These are phyloP conservation scores for Letharia columbiana DNA, from an alignment of 495 filamentous ascomycete species.

Conservation along the genomic window DNA sequence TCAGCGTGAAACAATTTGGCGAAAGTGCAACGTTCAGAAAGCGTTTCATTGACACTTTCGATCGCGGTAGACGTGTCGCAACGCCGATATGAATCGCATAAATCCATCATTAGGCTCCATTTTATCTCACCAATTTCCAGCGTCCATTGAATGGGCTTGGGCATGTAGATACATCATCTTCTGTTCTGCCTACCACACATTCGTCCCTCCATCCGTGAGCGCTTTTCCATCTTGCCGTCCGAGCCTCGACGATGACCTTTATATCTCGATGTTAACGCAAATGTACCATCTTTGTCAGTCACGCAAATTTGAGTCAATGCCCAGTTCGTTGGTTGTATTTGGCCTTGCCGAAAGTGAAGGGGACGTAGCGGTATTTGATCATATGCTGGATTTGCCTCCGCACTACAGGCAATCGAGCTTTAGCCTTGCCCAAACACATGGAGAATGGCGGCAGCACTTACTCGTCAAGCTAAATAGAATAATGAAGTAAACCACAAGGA, in stretches of 20 bases:
- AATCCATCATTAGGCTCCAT: not conserved
- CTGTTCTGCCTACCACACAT: not conserved
- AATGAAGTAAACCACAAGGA: conserved; percentile 96
- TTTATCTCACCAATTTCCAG: not conserved
- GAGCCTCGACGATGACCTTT: not conserved
- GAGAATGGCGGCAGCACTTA: conserved; percentile 37
- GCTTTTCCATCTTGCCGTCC: not conserved
- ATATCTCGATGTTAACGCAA: conserved; percentile 4
- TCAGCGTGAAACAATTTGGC: not conserved
- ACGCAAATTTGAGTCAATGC: conserved; percentile 11
- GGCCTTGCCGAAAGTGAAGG: conserved; percentile 88
- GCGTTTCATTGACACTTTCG: not conserved
- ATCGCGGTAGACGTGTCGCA: not conserved
- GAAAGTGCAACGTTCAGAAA: not conserved
- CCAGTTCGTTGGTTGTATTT: conserved; percentile 49
- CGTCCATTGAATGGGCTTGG: not conserved
- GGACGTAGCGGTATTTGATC: conserved; percentile 99
- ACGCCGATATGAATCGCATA: not conserved
- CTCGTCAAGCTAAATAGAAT: conserved; percentile 92
- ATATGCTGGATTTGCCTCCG: conserved; percentile 98
- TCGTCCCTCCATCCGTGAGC: not conserved
- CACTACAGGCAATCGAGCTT: conserved; percentile 47
- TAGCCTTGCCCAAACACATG: conserved; percentile 3
- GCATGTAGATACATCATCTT: not conserved
- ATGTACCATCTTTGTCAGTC: not conserved